phyloP scores from a whole-genome alignment of 352 stramenopile genomes.

The Phytophthora colocasiae region DNA sequence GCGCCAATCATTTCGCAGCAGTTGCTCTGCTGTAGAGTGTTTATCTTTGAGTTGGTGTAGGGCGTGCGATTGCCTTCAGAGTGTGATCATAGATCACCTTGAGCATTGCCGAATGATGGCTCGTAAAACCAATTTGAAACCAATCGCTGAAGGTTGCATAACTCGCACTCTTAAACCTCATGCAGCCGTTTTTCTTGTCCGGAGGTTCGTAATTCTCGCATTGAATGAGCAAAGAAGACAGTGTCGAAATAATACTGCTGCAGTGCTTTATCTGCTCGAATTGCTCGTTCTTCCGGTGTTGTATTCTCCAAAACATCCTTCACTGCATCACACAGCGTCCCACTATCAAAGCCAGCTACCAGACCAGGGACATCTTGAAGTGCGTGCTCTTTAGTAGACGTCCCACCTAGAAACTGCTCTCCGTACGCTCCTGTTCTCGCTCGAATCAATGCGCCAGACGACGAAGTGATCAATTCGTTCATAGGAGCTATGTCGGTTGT shows the following conservation, averaged over 20 bases:
- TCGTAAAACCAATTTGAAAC: no score
- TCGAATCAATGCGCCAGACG: conserved; percentile 50
- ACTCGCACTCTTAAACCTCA: no score
- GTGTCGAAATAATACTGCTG: conserved; percentile 67
- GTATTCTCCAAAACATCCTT: conserved; percentile 40
- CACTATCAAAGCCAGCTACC: conserved; percentile 41
- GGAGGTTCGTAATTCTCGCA: no score
- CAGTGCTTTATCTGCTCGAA: conserved; percentile 12
- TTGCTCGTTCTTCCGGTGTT: conserved; percentile 17
- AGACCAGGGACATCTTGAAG: conserved; percentile 54
- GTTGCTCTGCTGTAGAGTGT: no score
- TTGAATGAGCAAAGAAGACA: conserved; percentile 54
- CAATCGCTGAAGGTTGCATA: no score
- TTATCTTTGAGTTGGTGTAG: no score
- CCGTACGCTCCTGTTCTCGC: conserved; percentile 23
- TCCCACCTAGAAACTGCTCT: conserved; percentile 51
- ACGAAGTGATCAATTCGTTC: conserved; percentile 60
- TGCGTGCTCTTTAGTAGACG: conserved; percentile 32
- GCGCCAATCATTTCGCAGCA: no score
- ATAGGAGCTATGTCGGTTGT: conserved; percentile 61
- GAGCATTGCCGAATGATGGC: no score
- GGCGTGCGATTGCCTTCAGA: no score
- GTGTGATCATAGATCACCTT: no score
- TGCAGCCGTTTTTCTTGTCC: no score
- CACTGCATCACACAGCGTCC: conserved; percentile 50